phyloP scores from a whole-genome alignment of 2,329 filamentous ascomycete genomes.

The Fusarium nematophilum region DNA sequence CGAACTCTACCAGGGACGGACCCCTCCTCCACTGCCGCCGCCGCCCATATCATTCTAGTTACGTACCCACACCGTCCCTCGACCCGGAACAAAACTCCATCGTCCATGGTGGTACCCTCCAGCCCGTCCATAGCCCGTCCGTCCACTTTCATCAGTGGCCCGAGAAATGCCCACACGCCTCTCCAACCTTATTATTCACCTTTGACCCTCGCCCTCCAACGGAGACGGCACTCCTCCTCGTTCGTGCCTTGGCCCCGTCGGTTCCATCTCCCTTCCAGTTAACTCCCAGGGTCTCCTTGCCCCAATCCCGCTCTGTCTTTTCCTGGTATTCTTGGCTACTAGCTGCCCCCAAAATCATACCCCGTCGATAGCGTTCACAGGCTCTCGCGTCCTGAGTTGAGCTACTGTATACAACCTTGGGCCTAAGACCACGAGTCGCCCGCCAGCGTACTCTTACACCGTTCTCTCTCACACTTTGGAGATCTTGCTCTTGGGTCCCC shows the following conservation, averaged over 20 bases:
- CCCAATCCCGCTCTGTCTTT: too few species aligned
- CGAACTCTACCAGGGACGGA: neutral
- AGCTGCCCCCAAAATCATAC: too few species aligned
- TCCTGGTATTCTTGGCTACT: too few species aligned
- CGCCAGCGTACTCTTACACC: neutral
- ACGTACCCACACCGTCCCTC: slow-evolving; percentile 1
- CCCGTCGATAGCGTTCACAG: too few species aligned
- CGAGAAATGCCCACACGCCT: slow-evolving; percentile 3
- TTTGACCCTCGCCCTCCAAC: neutral
- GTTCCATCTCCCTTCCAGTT: too few species aligned
- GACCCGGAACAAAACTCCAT: neutral
- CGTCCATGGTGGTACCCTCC: slow-evolving; percentile 1
- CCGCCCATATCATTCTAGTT: slow-evolving; percentile 6
- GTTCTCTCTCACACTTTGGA: neutral
- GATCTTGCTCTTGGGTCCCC: slow-evolving; percentile 6
- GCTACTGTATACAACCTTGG: neutral
- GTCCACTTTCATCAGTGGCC: slow-evolving; percentile 22
- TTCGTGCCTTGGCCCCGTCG: too few species aligned
- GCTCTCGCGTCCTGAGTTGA: too few species aligned
- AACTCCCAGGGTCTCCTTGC: too few species aligned
- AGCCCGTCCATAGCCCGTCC: neutral
- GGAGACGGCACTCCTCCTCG: too few species aligned
- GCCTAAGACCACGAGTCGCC: neutral
- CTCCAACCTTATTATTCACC: slow-evolving; percentile 25
- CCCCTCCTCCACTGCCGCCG: neutral